These are phyloP conservation scores for Xylariaceae sp. DNA, from an alignment of 2,329 filamentous ascomycete species.

Conservation along the genomic window DNA sequence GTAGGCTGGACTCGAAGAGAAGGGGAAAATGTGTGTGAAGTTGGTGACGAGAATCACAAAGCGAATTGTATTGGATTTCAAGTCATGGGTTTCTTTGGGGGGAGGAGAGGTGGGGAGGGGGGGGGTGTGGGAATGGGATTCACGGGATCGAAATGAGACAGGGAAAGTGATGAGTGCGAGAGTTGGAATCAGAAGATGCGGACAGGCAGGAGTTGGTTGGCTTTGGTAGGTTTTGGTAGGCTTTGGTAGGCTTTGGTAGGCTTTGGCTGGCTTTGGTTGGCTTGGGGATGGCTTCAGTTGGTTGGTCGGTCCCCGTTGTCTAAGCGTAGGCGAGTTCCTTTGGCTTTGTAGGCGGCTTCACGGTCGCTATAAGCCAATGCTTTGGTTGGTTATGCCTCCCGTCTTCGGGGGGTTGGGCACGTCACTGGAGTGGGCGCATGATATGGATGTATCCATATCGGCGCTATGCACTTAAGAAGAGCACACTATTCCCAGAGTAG, in stretches of 20 bases:
- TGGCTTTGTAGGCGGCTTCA: background rate
- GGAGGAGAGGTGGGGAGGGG: background rate
- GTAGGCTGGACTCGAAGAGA: conserved; percentile 10
- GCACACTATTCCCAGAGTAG: background rate
- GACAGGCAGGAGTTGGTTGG: conserved; percentile 15
- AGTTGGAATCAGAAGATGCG: conserved; percentile 2
- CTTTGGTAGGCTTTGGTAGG: too few relatives aligned
- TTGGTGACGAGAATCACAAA: conserved; percentile 14
- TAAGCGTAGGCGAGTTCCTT: background rate
- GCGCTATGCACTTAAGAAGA: background rate
- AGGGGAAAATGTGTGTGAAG: background rate
- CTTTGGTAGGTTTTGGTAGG: background rate
- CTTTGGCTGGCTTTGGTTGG: too few relatives aligned
- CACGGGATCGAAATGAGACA: conserved; percentile 19
- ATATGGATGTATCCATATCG: background rate
- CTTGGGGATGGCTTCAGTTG: conserved; percentile 1
- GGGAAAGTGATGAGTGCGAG: conserved; percentile 8
- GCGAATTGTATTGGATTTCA: conserved; percentile 18
- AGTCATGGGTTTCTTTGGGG: conserved; percentile 12
- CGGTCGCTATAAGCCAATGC: background rate
- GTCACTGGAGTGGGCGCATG: background rate
- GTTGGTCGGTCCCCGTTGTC: conserved; percentile 3
- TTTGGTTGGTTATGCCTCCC: background rate
- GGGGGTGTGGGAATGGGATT: conserved; percentile 11
- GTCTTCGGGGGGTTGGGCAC: background rate